Evolutionary conservation across 305 asterid species (phyloP).

Genomic region (Fraxinus paxiana): DNA sequence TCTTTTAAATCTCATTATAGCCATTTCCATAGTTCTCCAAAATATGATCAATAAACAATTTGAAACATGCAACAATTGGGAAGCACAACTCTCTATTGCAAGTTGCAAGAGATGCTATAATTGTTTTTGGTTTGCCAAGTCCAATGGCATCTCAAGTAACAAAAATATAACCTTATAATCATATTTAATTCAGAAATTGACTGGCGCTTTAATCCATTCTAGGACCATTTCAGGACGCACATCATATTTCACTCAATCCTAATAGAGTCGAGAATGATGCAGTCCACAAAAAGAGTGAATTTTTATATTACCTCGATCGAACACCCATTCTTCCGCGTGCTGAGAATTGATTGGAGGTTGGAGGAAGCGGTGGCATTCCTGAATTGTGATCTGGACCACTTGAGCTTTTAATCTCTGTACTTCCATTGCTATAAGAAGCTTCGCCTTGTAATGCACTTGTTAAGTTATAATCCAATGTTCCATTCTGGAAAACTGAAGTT

Average conservation of each 20-base stretch:
- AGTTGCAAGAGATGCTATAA: not conserved
- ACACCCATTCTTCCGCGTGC: constrained; percentile 83
- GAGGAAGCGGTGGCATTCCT: constrained; percentile 95
- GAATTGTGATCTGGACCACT: constrained; percentile 44
- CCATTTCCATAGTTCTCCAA: not conserved
- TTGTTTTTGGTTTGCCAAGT: not conserved
- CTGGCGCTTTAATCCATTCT: not conserved
- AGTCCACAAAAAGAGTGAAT: not conserved
- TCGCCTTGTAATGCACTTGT: constrained; percentile 61
- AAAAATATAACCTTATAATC: not conserved
- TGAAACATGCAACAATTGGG: constrained; percentile 4
- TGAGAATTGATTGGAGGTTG: constrained; percentile 79
- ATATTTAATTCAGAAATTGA: not conserved
- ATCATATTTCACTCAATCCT: not conserved
- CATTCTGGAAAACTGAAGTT: constrained; percentile 64
- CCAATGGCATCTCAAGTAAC: not conserved
- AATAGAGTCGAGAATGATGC: not conserved
- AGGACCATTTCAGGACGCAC: not conserved
- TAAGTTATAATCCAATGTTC: constrained; percentile 63
- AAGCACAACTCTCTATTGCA: not conserved
- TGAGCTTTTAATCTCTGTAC: constrained; percentile 59
- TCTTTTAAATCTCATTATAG: not conserved
- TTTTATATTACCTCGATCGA: constrained; percentile 64
- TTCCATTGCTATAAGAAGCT: constrained; percentile 48
- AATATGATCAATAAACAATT: not conserved